Percentiles rank a stretch among this genome's conserved stretches.
These are phyloP conservation scores for Fusarium penzigii DNA, from an alignment of 2,329 filamentous ascomycete genomes.

Conservation along the genomic window DNA sequence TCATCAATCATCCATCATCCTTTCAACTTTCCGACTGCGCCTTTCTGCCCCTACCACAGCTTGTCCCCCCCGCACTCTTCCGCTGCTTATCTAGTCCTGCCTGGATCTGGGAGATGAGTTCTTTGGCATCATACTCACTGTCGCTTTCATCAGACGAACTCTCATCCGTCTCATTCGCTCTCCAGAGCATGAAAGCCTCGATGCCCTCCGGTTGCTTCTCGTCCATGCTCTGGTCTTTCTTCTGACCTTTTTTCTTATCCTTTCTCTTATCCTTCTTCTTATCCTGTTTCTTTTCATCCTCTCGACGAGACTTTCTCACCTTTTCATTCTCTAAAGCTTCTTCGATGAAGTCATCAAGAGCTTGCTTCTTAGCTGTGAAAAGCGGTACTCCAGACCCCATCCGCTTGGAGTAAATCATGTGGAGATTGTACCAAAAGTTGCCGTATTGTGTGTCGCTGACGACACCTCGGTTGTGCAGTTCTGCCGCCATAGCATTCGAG, in stretches of 20 bases:
- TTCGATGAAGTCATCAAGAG: conserved; percentile 21
- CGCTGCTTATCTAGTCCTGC: conserved; percentile 11
- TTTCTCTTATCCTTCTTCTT: conserved; percentile 3
- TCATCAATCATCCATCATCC: not conserved
- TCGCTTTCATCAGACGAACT: conserved; percentile 15
- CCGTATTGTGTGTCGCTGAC: conserved; percentile 14
- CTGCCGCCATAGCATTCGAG: conserved; percentile 11
- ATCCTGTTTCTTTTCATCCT: not conserved
- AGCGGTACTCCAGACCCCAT: conserved; percentile 22
- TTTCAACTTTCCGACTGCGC: conserved; percentile 1
- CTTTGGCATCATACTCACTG: conserved; percentile 4
- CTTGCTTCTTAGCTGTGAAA: conserved; percentile 27
- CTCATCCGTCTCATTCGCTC: conserved; percentile 21
- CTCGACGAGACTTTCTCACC: not conserved
- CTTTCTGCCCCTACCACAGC: conserved; percentile 14
- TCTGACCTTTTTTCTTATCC: conserved; percentile 1
- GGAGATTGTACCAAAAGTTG: conserved; percentile 30
- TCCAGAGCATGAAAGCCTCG: conserved; percentile 19
- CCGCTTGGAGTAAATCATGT: conserved; percentile 19
- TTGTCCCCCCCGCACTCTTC: conserved; percentile 11
- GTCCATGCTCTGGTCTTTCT: not conserved
- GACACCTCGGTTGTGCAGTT: conserved; percentile 18
- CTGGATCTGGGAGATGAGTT: conserved; percentile 16
- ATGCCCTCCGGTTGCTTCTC: conserved; percentile 13
- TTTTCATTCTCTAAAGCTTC: conserved; percentile 17